These are phyloP conservation scores for Colletotrichum brevisporum DNA, from an alignment of 2,329 filamentous ascomycete genomes.

Conservation along the genomic window DNA sequence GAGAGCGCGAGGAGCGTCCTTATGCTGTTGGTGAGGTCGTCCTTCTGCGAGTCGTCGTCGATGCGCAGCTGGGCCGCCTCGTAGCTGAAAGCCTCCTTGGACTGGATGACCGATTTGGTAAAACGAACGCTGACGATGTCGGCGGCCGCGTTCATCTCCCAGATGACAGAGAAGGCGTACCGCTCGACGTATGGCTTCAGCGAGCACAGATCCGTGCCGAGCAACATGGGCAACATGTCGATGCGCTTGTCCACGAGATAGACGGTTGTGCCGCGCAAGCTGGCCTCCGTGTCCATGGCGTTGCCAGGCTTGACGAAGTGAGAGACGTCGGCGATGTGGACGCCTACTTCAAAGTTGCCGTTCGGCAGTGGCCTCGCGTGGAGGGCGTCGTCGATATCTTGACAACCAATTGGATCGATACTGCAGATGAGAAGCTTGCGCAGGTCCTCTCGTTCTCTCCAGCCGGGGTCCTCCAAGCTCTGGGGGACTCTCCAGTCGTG, in stretches of 20 bases:
- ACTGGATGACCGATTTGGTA: constrained; percentile 98
- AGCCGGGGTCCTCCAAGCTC: constrained; percentile 85
- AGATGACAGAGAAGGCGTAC: constrained; percentile 86
- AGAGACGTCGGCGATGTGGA: constrained; percentile 99
- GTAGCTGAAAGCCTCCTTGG: constrained; percentile 96
- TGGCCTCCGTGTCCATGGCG: constrained; percentile 96
- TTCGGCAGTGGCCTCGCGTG: constrained; percentile 89
- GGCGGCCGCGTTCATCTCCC: constrained; percentile 90
- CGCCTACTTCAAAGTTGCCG: constrained; percentile 95
- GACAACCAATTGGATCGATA: constrained; percentile 95
- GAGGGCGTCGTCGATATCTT: constrained; percentile 97
- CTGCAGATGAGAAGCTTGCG: constrained; percentile 92
- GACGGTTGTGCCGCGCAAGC: constrained; percentile 93
- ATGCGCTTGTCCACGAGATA: constrained; percentile 99
- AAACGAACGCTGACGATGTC: constrained; percentile 89
- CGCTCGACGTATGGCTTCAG: constrained; percentile 98
- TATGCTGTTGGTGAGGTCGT: constrained; percentile 92
- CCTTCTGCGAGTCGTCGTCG: constrained; percentile 88
- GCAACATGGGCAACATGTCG: constrained; percentile 97
- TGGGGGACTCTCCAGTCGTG: constrained; percentile 93
- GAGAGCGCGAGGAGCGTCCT: constrained; percentile 88
- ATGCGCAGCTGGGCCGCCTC: constrained; percentile 95
- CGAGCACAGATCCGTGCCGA: constrained; percentile 96
- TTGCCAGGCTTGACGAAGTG: constrained; percentile 98
- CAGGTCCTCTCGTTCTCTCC: constrained; percentile 87